Percentiles rank a stretch among this genome's conserved stretches.
Evolutionary conservation across 2,329 filamentous ascomycete genomes (phyloP).

Genomic region (Aspergillus sclerotialis): DNA sequence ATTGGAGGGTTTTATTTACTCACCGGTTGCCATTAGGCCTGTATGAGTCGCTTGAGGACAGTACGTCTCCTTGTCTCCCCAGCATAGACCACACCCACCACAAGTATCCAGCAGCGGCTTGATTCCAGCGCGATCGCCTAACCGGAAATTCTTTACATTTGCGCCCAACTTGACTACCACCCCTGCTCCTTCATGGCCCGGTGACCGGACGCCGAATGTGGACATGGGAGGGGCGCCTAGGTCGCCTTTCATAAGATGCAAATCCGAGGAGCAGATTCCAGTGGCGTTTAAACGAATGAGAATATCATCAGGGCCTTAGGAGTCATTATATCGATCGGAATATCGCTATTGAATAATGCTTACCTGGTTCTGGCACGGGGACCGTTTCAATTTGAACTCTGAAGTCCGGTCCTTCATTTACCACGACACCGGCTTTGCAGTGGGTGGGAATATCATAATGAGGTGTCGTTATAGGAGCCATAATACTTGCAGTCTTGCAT

Average conservation of each 20-base stretch:
- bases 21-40: slow-evolving; percentile 39
- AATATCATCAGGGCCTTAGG: slow-evolving; percentile 46
- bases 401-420: slow-evolving; percentile 46
- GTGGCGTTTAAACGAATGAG: slow-evolving; percentile 53
- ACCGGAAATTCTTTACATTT: slow-evolving; percentile 46
- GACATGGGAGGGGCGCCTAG: slow-evolving; percentile 44
- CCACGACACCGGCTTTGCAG: slow-evolving; percentile 46
- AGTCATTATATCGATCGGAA: no score
- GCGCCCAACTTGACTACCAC: slow-evolving; percentile 51
- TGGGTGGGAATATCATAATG: slow-evolving; percentile 35
- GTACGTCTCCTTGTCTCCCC: slow-evolving; percentile 48
- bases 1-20: slow-evolving; percentile 10
- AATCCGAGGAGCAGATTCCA: slow-evolving; percentile 51
- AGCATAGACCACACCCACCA: slow-evolving; percentile 45
- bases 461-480: slow-evolving; percentile 6
- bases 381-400: slow-evolving; percentile 42
- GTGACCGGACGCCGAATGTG: slow-evolving; percentile 36
- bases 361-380: slow-evolving; percentile 43
- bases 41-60: slow-evolving; percentile 16
- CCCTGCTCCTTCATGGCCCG: slow-evolving; percentile 53
- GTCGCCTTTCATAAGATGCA: slow-evolving; percentile 53
- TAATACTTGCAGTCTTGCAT: not conserved
- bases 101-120: slow-evolving; percentile 49
- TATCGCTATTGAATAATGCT: not conserved
- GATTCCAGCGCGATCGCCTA: slow-evolving; percentile 48